phyloP scores from a whole-genome alignment of 768 basidiomycete genomes.

The Russula sp. region DNA sequence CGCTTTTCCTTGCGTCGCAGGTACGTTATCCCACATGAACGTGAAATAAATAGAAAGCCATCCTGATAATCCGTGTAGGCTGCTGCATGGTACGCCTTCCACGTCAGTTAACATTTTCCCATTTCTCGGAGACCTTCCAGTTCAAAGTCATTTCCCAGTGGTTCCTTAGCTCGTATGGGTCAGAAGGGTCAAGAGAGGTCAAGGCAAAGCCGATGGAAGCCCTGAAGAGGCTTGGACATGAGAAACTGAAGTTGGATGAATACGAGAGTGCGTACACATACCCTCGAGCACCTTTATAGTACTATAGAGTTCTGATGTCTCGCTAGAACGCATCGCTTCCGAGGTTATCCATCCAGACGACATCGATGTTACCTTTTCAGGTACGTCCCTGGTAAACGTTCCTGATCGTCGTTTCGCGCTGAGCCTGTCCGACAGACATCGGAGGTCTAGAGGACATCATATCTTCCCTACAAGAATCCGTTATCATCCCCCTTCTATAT shows the following conservation, averaged over 20 bases:
- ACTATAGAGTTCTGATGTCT: background rate
- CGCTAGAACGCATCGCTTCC: slow-evolving; percentile 71
- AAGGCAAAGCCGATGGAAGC: slow-evolving; percentile 66
- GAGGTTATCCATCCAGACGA: slow-evolving; percentile 93
- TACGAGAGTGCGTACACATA: slow-evolving; percentile 67
- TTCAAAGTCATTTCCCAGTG: slow-evolving; percentile 38
- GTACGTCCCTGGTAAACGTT: slow-evolving; percentile 33
- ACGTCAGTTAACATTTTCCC: slow-evolving; percentile 37
- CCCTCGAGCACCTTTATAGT: background rate
- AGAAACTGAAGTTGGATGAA: slow-evolving; percentile 72
- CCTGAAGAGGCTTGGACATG: slow-evolving; percentile 63
- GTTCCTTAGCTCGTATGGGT: slow-evolving; percentile 48
- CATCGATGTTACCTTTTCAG: slow-evolving; percentile 66
- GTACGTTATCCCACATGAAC: slow-evolving; percentile 27
- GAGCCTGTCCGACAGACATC: slow-evolving; percentile 47
- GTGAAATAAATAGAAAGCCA: background rate
- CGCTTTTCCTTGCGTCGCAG: slow-evolving; percentile 44
- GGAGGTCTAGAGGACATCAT: slow-evolving; percentile 92
- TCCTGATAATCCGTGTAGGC: slow-evolving; percentile 39
- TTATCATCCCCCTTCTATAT: slow-evolving; percentile 90
- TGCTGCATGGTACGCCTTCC: slow-evolving; percentile 69
- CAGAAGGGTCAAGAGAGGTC: slow-evolving; percentile 48
- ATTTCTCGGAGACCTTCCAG: background rate
- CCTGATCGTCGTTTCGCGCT: background rate
- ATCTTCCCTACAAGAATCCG: slow-evolving; percentile 83